Evolutionary conservation across 345 rosid species (phyloP), one percentile per base, ranked within the genome.

Genomic region (Zanthoxylum bungeanum): DNA sequence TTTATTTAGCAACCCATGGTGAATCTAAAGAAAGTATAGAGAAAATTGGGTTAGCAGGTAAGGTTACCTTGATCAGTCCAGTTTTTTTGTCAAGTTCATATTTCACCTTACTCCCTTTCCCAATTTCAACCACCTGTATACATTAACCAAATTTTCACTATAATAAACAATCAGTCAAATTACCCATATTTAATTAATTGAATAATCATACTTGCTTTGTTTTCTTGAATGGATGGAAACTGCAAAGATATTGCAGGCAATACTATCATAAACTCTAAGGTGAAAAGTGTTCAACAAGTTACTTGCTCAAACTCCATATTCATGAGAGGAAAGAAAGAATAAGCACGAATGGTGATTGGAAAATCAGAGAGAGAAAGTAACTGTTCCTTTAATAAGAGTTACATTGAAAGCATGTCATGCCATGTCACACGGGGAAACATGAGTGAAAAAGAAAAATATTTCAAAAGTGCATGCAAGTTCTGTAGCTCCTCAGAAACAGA

Each of bases 31-130:
- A 40, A 16, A 10, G 10, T 22, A 46, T 17, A 50, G 22, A n/a
- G 27, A 73, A 68, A 56, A 68, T 49, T 50, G 39, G 11, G 36
- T 4, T 12, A 66, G 64, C 60, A 58, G 17, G 19, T 36, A 44
- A 37, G 39, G 58, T 61, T 70, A 96, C 99, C 98, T 88, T 96
- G 68, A 96, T 96, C 70, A 96, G 83, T 64, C 99, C 99, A 8
- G 94, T 89, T 64, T 85, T 88, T 81, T 96, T 93, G 91, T 93
- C 99, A 25, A 96, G 91, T 81, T 96, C 99, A 78, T 96, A 96
- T 75, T 96, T 96, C 78, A 96, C 99, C 91, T 96, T 96, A 80
- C 97, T 87, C 58, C 99, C 99, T 69, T 89, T 96, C 21, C 92
- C 78, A 24, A 96, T 96, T 85, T 93, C 99, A 82, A 96, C 74